A percentile compares a stretch with the other conserved stretches of the same genome.
Evolutionary conservation across 2,329 filamentous ascomycete species (phyloP).

Genomic region (Coniella lustricola): DNA sequence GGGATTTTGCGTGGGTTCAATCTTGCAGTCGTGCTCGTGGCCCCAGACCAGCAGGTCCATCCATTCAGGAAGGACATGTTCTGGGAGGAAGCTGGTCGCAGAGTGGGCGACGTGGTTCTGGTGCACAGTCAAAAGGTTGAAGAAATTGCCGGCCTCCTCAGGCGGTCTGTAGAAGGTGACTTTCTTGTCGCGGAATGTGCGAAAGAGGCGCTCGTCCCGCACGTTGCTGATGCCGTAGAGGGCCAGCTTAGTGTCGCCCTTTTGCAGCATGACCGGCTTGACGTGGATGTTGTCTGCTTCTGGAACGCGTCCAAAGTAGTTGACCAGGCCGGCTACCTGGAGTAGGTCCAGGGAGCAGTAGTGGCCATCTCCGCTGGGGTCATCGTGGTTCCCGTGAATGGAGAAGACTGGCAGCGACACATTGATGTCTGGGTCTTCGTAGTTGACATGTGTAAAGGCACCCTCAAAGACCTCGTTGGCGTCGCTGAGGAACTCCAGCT

Average conservation of each 20-base stretch:
- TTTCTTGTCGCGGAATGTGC: slow-evolving; percentile 86
- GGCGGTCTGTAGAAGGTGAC: slow-evolving; percentile 89
- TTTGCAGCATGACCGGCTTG: slow-evolving; percentile 88
- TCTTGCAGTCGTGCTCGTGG: slow-evolving; percentile 93
- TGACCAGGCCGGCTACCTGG: slow-evolving; percentile 83
- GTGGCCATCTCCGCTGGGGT: slow-evolving; percentile 93
- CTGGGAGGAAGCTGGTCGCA: slow-evolving; percentile 87
- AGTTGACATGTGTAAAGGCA: slow-evolving; percentile 91
- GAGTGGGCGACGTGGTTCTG: slow-evolving; percentile 94
- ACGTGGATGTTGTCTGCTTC: slow-evolving; percentile 90
- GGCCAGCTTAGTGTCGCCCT: slow-evolving; percentile 85
- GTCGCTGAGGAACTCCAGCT: slow-evolving; percentile 90
- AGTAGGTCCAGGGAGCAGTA: slow-evolving; percentile 85
- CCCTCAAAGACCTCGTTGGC: slow-evolving; percentile 85
- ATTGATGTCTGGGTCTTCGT: slow-evolving; percentile 95
- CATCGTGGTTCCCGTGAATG: slow-evolving; percentile 97
- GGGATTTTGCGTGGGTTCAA: slow-evolving; percentile 74
- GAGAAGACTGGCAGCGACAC: slow-evolving; percentile 96
- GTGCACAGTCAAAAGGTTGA: slow-evolving; percentile 90
- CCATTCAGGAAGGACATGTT: slow-evolving; percentile 86
- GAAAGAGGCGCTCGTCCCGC: slow-evolving; percentile 86
- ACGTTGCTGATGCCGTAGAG: slow-evolving; percentile 95
- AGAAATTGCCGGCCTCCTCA: slow-evolving; percentile 81
- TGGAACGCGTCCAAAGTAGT: slow-evolving; percentile 89
- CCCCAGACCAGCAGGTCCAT: slow-evolving; percentile 88